A percentile compares a stretch with the other conserved stretches of the same genome.
phyloP scores from a whole-genome alignment of 768 basidiomycete species.

The Strobilomyces echinocephalus region DNA sequence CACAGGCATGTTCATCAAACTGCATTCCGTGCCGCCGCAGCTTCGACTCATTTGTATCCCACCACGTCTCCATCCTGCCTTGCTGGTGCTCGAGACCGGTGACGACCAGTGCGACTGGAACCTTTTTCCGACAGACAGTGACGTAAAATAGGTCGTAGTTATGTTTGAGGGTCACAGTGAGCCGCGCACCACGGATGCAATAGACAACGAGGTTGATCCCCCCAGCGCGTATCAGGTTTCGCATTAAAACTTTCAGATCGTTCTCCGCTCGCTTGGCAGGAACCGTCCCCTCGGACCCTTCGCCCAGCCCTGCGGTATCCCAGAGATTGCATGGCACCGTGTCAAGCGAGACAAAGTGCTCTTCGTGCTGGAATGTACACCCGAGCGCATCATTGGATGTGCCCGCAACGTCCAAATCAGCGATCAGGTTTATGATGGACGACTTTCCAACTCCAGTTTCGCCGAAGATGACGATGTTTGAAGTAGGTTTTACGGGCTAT shows the following conservation, averaged over 20 bases:
- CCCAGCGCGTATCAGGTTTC: background rate
- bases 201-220: too few relatives aligned
- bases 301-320: background rate
- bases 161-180: constrained; percentile 8
- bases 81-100: constrained; percentile 32
- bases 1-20: constrained; percentile 21
- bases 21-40: background rate
- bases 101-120: constrained; percentile 31
- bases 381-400: too few relatives aligned
- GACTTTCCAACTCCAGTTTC: too few relatives aligned
- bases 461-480: too few relatives aligned
- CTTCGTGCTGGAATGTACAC: too few relatives aligned
- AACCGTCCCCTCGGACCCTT: background rate
- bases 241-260: background rate
- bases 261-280: background rate
- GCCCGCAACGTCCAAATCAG: too few relatives aligned
- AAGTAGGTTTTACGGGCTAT: too few relatives aligned
- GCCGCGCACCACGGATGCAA: background rate
- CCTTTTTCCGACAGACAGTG: constrained; percentile 31
- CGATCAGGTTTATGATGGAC: too few relatives aligned
- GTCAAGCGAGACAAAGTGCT: too few relatives aligned
- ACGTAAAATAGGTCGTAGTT: constrained; percentile 33
- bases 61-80: constrained; percentile 26
- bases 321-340: too few relatives aligned
- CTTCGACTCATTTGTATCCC: constrained; percentile 19